Evolutionary conservation across 2,329 filamentous ascomycete species (phyloP).

Genomic region (Neonectria punicea): DNA sequence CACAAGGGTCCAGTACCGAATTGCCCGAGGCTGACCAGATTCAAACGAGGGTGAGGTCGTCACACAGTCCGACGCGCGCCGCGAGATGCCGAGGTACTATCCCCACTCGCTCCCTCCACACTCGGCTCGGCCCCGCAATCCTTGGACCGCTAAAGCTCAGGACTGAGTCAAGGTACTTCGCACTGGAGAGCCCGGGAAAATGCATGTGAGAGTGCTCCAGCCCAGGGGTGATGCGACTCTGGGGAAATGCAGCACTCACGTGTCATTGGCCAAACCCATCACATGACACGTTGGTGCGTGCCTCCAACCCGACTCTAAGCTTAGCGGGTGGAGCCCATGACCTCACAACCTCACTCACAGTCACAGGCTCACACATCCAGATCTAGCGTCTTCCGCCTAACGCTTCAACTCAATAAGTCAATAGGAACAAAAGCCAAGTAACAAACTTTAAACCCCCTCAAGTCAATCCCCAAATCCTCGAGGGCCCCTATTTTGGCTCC

Average conservation of each 20-base stretch:
- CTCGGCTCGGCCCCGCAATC: conserved; percentile 30
- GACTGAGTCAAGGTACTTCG: too few species aligned
- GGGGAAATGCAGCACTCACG: background rate
- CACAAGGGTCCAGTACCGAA: conserved; percentile 6
- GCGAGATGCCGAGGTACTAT: conserved; percentile 35
- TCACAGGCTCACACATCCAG: background rate
- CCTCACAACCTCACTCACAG: background rate
- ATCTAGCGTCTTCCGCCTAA: background rate
- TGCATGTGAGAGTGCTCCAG: background rate
- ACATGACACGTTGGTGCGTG: conserved; percentile 20
- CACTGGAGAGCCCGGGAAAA: too few species aligned
- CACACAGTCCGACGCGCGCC: background rate
- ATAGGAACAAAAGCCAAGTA: background rate
- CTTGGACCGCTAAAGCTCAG: background rate
- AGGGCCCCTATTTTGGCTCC: conserved; percentile 15
- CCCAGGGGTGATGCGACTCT: conserved; percentile 18
- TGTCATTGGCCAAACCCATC: conserved; percentile 2
- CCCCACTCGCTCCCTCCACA: conserved; percentile 15
- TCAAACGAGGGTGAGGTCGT: background rate
- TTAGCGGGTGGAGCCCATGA: background rate
- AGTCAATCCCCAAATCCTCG: background rate
- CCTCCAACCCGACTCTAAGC: conserved; percentile 2
- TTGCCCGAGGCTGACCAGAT: conserved; percentile 2
- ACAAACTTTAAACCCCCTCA: background rate
- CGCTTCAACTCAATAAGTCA: background rate